Conservation (phyloP, 495 filamentous ascomycete species). For the Lasiosphaeria miniovina region DNA sequence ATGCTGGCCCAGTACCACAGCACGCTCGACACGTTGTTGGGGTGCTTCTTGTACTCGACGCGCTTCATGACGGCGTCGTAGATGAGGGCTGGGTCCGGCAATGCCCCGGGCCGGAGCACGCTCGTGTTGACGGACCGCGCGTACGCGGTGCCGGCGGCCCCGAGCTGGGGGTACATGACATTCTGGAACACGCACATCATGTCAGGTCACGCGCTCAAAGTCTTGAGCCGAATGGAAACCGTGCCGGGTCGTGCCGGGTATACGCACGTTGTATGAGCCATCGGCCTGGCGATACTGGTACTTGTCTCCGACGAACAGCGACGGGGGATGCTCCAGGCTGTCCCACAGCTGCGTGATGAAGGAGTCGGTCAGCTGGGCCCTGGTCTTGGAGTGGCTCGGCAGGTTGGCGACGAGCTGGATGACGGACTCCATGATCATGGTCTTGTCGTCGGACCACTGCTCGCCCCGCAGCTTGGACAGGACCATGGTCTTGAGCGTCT, state of each 20-base stretch:
- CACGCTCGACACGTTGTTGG: constrained; percentile 79
- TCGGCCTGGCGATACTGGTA: constrained; percentile 68
- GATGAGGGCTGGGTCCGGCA: constrained; percentile 72
- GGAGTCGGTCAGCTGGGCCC: constrained; percentile 62
- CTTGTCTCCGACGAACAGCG: constrained; percentile 60
- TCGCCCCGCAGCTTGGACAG: constrained; percentile 44
- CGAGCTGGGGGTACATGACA: constrained; percentile 41
- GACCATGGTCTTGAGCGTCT: constrained; percentile 37
- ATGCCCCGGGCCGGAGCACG: constrained; percentile 57
- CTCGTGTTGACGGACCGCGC: constrained; percentile 68
- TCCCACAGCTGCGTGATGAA: constrained; percentile 72
- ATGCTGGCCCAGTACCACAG: constrained; percentile 88
- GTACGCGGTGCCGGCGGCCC: constrained; percentile 55
- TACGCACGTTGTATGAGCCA: constrained; percentile 57
- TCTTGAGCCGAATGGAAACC: no score
- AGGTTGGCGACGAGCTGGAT: constrained; percentile 71
- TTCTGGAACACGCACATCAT: constrained; percentile 28
- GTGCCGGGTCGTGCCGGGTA: no score
- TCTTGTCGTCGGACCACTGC: constrained; percentile 68
- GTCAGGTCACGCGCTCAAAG: background rate
- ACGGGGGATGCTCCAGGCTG: constrained; percentile 54
- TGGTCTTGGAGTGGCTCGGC: constrained; percentile 58
- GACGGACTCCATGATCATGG: constrained; percentile 73
- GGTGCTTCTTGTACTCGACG: constrained; percentile 43
- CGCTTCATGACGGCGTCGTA: constrained; percentile 67